These are phyloP conservation scores for Mimosa bimucronata DNA, from an alignment of 306 rosid species.

Conservation along the genomic window DNA sequence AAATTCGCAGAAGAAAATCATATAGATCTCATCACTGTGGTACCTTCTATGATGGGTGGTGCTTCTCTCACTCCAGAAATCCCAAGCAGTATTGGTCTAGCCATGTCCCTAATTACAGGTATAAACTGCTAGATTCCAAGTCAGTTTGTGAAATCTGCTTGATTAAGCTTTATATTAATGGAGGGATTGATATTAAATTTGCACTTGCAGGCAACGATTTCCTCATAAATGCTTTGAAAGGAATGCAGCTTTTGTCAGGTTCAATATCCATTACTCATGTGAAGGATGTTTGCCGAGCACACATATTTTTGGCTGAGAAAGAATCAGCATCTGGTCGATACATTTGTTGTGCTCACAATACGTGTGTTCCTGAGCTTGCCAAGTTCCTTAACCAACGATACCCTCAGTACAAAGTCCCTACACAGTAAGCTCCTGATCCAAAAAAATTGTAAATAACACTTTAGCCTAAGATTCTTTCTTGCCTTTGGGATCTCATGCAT, in stretches of 20 bases:
- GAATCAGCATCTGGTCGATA: conserved; percentile 83
- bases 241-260: conserved; percentile 79
- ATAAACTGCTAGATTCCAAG: not conserved
- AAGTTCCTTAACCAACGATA: conserved; percentile 67
- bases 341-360: conserved; percentile 66
- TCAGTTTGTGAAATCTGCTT: not conserved
- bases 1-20: conserved; percentile 71
- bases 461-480: not conserved
- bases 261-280: conserved; percentile 77
- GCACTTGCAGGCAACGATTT: conserved; percentile 62
- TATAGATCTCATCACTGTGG: conserved; percentile 77
- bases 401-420: conserved; percentile 61
- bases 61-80: conserved; percentile 69
- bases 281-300: conserved; percentile 77
- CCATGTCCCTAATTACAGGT: conserved; percentile 69
- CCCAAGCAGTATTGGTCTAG: conserved; percentile 61
- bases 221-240: conserved; percentile 67
- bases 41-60: conserved; percentile 69
- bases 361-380: conserved; percentile 76
- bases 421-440: conserved; percentile 61
- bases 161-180: not conserved
- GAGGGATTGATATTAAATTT: not conserved
- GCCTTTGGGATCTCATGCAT: not conserved
- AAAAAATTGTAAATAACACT: not conserved
- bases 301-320: conserved; percentile 78